A percentile compares a stretch with the other conserved stretches of the same genome.
phyloP scores from a whole-genome alignment of 78 protist genomes.

The Dictyostelium intermedium region DNA sequence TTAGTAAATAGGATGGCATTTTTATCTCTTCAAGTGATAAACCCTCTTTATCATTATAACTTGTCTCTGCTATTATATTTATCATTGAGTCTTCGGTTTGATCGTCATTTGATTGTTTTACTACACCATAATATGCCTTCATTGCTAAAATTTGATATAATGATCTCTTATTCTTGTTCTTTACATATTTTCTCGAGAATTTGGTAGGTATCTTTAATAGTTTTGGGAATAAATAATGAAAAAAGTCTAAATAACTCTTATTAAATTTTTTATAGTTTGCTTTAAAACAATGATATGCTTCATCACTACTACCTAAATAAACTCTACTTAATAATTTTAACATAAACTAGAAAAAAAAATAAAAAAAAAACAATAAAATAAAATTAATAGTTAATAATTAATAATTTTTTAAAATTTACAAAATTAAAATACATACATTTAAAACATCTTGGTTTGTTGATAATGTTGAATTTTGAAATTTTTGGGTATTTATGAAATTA shows the following conservation, averaged over 20 bases:
- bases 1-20: constrained; percentile 2
- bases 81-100: background rate
- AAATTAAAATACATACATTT: background rate
- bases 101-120: background rate
- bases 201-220: background rate
- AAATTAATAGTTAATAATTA: background rate
- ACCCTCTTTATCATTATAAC: constrained; percentile 55
- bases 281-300: constrained; percentile 26
- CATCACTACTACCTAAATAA: constrained; percentile 35
- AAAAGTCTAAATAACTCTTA: background rate
- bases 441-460: background rate
- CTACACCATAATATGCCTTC: constrained; percentile 36
- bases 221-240: constrained; percentile 23
- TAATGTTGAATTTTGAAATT: background rate
- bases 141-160: constrained; percentile 32
- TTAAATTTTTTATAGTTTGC: constrained; percentile 32
- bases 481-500: background rate
- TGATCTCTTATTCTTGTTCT: background rate
- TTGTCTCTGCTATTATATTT: constrained; percentile 22
- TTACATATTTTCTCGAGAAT: background rate
- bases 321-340: constrained; percentile 17
- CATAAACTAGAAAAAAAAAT: background rate
- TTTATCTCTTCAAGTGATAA: constrained; percentile 44
- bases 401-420: no score
- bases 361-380: background rate